Percentiles rank a stretch among this genome's conserved stretches.
These are phyloP conservation scores for Stachybotrys chartarum DNA, from an alignment of 2,329 filamentous ascomycete genomes.

Conservation along the genomic window DNA sequence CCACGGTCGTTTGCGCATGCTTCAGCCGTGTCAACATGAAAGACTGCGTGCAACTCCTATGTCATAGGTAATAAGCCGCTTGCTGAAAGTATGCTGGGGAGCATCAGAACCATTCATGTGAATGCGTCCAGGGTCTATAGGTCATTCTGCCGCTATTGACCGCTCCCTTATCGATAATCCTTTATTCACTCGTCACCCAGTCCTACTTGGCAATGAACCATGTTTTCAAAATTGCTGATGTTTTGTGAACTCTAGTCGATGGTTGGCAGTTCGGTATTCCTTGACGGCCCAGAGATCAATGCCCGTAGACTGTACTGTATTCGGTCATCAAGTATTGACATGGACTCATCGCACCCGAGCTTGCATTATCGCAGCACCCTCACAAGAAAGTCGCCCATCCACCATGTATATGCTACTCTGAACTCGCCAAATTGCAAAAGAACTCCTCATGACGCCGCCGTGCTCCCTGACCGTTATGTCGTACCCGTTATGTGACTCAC, in stretches of 20 bases:
- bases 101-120: not conserved
- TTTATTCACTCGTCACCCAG: too few species aligned
- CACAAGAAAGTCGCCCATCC: not conserved
- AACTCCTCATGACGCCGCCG: not conserved
- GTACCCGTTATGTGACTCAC: not conserved
- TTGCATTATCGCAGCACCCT: not conserved
- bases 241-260: too few species aligned
- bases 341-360: not conserved
- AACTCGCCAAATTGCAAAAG: not conserved
- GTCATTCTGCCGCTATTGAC: not conserved
- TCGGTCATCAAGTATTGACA: not conserved
- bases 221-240: too few species aligned
- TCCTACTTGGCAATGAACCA: too few species aligned
- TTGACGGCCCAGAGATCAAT: not conserved
- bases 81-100: too few species aligned
- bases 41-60: not conserved
- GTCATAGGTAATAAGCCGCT: too few species aligned
- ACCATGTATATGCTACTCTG: not conserved
- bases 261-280: not conserved
- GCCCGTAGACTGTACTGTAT: not conserved
- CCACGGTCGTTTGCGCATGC: slow-evolving; percentile 8
- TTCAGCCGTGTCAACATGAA: slow-evolving; percentile 12
- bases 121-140: not conserved
- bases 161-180: not conserved
- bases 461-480: not conserved